Evolutionary conservation across 495 filamentous ascomycete species (phyloP).

Genomic region (Beverwykella pulmonaria): DNA sequence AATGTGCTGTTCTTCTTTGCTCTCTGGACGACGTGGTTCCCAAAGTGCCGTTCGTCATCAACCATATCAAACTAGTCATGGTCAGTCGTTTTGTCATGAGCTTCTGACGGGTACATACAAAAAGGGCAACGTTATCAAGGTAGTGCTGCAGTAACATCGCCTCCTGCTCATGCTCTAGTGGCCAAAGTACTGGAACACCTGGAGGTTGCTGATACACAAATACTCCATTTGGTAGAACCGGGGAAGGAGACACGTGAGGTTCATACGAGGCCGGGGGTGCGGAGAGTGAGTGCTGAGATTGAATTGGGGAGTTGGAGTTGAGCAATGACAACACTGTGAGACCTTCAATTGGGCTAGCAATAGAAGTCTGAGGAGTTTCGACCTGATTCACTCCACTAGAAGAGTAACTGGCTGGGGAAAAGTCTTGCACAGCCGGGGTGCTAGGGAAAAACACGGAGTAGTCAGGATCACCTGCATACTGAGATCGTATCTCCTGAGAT

Average conservation of each 20-base stretch:
- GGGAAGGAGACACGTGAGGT: background rate
- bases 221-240: background rate
- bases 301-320: conserved; percentile 25
- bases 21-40: conserved; percentile 23
- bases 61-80: conserved; percentile 28
- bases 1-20: conserved; percentile 34
- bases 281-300: background rate
- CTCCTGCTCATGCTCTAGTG: conserved; percentile 34
- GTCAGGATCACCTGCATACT: conserved; percentile 21
- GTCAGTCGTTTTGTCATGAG: background rate
- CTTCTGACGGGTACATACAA: conserved; percentile 5
- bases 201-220: conserved; percentile 28
- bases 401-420: background rate
- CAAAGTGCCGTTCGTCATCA: conserved; percentile 26
- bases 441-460: background rate
- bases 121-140: conserved; percentile 31
- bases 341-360: conserved; percentile 18
- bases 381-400: background rate
- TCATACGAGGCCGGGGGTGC: background rate
- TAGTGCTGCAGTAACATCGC: conserved; percentile 35
- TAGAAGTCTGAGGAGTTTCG: conserved; percentile 7
- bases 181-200: conserved; percentile 28
- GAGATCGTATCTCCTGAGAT: conserved; percentile 23
- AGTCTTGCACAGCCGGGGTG: conserved; percentile 7
- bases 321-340: conserved; percentile 30